Evolutionary conservation across 495 filamentous ascomycete species (phyloP), one percentile per base, ranked within the genome.

Genomic region (Penicillium coffeae): DNA sequence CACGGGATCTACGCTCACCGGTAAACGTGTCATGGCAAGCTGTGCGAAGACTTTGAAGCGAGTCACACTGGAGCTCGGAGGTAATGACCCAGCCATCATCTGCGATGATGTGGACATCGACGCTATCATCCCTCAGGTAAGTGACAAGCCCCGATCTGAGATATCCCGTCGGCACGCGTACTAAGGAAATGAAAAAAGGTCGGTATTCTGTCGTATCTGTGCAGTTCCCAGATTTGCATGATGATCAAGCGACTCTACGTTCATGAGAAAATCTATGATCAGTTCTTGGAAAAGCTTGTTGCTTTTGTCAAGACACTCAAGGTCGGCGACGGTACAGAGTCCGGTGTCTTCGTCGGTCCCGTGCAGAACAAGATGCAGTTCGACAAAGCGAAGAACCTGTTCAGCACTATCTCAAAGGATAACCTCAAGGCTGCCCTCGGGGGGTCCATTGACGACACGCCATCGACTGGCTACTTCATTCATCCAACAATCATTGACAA

Each of bases 71-170:
- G 80, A 85, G 56, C 53, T 81, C 21, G 85, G 84, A 15, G 86
- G 86, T 27, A 88, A 89, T 58, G 80, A 88, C 60, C 77, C 85
- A 0, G 76, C 77, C 42, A 81, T 88, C 47, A 71, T 89, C 15
- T 80, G 78, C 52, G 68, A 74, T 0, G 84, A 88, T 64, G 84
- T 83, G 9, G 82, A 88, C 47, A 72, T 89, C 25, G 74, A 79
- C 30, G 72, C 72, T 21, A 70, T 77, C 13, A 78, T 83, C 2
- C 80, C 80, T 1, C 66, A 82, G 50, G 72, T 80, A 52, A 19
- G 19, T 34, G 20, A 14, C 1, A 18, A 21, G 34, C 34, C 16
- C 32, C 3, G 5, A n/a, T 9, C 37, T 30, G 25, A 10, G 25
- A 30, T 30, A 30, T 30, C 5, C 5, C 25, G 19, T 6, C 33